Evolutionary conservation across 192 early-diverging fungal species (phyloP).

Genomic region (Dimargaris verticillata): DNA sequence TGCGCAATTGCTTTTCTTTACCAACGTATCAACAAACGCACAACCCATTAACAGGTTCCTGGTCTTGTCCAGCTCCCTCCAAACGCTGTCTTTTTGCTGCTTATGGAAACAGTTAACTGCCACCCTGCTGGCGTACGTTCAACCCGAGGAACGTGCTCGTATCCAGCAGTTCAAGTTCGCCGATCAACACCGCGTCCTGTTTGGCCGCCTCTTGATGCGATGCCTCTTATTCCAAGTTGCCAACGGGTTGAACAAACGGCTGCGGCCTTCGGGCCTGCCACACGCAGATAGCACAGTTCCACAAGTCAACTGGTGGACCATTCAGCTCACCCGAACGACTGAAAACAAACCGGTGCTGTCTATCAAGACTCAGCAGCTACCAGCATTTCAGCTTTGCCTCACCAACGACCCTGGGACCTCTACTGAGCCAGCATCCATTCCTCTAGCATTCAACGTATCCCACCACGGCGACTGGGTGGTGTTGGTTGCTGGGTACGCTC

Average conservation of each 20-base stretch:
- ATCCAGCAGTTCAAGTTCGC: constrained; percentile 12
- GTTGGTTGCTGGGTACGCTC: constrained; percentile 12
- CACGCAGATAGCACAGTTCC: neutral
- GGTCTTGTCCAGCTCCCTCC: no score
- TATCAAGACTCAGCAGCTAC: neutral
- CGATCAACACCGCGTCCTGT: constrained; percentile 12
- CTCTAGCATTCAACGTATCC: constrained; percentile 18
- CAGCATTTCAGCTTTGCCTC: neutral
- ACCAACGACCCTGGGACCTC: no score
- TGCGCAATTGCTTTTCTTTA: no score
- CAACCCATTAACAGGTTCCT: no score
- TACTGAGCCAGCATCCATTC: neutral
- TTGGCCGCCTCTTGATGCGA: constrained; percentile 15
- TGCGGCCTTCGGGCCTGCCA: neutral
- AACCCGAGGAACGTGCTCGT: constrained; percentile 12
- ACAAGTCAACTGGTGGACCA: neutral
- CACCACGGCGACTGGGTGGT: constrained; percentile 25
- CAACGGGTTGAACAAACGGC: neutral
- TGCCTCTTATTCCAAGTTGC: neutral
- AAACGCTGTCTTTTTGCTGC: neutral
- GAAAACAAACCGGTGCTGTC: constrained; percentile 1
- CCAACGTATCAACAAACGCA: no score
- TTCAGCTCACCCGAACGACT: neutral
- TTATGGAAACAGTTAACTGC: neutral
- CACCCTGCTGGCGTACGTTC: neutral